phyloP scores from a whole-genome alignment of 2,329 filamentous ascomycete species.

The Nigrospora oryzae region DNA sequence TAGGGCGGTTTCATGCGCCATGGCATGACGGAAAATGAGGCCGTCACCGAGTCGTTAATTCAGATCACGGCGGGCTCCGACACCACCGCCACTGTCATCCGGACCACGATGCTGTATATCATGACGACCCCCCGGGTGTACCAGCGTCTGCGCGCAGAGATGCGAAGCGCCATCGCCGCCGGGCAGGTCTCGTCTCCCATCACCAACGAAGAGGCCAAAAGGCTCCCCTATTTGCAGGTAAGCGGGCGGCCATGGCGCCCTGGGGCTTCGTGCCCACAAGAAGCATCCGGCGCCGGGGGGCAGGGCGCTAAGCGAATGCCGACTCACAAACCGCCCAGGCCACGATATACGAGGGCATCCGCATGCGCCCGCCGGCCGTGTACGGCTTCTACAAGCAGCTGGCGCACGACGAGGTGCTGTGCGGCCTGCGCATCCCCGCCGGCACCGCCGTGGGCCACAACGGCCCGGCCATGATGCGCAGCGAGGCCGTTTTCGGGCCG shows the following conservation, averaged over 20 bases:
- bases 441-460: constrained; percentile 23
- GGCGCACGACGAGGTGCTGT: not conserved
- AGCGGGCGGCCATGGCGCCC: too few relatives aligned
- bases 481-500: constrained; percentile 17
- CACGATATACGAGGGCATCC: constrained; percentile 3
- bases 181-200: constrained; percentile 1
- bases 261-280: too few relatives aligned
- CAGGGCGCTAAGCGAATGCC: too few relatives aligned
- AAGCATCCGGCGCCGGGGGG: too few relatives aligned
- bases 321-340: not conserved
- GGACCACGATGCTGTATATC: constrained; percentile 3
- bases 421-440: constrained; percentile 18
- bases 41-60: not conserved
- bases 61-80: constrained; percentile 3
- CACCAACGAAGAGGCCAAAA: constrained; percentile 2
- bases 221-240: constrained; percentile 4
- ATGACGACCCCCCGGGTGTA: constrained; percentile 1
- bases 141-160: constrained; percentile 1
- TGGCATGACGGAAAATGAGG: not conserved
- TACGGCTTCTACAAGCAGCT: constrained; percentile 3
- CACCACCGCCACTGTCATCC: constrained; percentile 2
- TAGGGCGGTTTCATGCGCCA: not conserved
- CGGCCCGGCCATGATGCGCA: constrained; percentile 16
- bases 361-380: not conserved
- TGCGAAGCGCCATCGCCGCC: not conserved